These are phyloP conservation scores for Globisporangium abappressorium DNA, from an alignment of 352 stramenopile species.

Conservation along the genomic window DNA sequence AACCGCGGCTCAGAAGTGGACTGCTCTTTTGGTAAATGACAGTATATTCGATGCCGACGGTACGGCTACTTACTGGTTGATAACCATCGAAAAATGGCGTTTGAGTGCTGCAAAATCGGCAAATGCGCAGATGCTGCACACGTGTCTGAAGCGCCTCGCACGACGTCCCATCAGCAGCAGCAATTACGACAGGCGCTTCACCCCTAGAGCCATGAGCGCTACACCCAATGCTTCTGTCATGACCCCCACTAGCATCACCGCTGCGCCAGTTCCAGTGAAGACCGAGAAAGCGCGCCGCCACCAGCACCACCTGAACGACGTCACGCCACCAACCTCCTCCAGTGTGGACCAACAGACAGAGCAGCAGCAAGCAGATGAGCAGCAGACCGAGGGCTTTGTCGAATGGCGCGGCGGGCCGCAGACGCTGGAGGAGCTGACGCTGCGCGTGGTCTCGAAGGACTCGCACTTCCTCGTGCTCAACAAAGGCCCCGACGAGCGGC, in stretches of 20 bases:
- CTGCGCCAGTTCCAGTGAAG: slow-evolving; percentile 1
- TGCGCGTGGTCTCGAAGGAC: slow-evolving; percentile 48
- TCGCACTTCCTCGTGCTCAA: slow-evolving; percentile 73
- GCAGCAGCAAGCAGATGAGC: neutral
- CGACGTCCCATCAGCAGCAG: neutral
- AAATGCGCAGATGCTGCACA: neutral
- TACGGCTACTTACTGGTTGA: neutral
- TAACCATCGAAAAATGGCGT: neutral
- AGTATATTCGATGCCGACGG: neutral
- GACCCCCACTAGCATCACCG: neutral
- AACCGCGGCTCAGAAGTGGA: neutral
- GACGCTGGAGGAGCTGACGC: slow-evolving; percentile 46
- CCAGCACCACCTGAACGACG: slow-evolving; percentile 44
- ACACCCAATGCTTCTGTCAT: neutral
- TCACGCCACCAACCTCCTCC: neutral
- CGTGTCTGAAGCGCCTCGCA: neutral
- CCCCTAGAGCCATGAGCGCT: neutral
- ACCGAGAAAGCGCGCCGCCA: slow-evolving; percentile 28
- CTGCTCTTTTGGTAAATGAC: neutral
- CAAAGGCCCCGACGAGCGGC: slow-evolving; percentile 76
- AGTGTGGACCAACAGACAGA: neutral
- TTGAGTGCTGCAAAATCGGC: neutral
- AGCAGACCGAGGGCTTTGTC: slow-evolving; percentile 2
- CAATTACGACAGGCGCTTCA: neutral
- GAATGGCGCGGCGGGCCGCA: slow-evolving; percentile 51